These are phyloP conservation scores for Suhomyces atakaporum DNA, from an alignment of 1,139 yeast species.

Conservation along the genomic window DNA sequence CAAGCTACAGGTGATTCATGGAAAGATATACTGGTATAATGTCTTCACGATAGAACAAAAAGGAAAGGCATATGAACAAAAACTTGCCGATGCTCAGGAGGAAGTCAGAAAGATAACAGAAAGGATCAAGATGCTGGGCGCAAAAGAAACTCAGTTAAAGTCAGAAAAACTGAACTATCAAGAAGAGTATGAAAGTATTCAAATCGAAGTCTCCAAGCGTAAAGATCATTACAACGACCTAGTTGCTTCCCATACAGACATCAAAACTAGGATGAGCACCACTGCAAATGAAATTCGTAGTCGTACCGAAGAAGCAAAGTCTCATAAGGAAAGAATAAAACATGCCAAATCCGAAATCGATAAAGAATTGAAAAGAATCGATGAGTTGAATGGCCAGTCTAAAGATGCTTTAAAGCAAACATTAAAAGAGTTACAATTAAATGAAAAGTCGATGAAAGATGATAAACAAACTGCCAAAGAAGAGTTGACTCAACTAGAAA, in stretches of 20 bases:
- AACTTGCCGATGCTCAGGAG: constrained; percentile 13
- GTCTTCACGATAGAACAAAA: constrained; percentile 41
- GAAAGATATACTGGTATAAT: constrained; percentile 67
- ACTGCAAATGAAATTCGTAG: constrained; percentile 21
- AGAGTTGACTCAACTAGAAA: constrained; percentile 18
- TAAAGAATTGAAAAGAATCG: constrained; percentile 39
- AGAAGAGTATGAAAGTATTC: constrained; percentile 14
- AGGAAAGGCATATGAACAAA: constrained; percentile 21
- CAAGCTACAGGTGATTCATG: constrained; percentile 50
- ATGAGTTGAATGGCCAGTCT: constrained; percentile 43
- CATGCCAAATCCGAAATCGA: constrained; percentile 20
- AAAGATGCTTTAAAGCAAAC: constrained; percentile 26
- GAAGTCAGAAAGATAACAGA: constrained; percentile 23
- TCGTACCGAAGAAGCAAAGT: constrained; percentile 28
- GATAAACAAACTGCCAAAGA: constrained; percentile 21
- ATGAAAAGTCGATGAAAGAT: constrained; percentile 17
- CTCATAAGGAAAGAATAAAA: constrained; percentile 29
- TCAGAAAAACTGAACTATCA: constrained; percentile 13
- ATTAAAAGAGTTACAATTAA: constrained; percentile 17
- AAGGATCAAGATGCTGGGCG: constrained; percentile 21
- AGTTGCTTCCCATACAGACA: constrained; percentile 5
- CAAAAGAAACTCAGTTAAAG: constrained; percentile 10
- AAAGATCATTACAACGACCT: constrained; percentile 6
- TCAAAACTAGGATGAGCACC: constrained; percentile 7
- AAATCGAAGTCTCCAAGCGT: constrained; percentile 13